phyloP scores from a whole-genome alignment of 805 yeast species.

The Kodamaea neixiangensis region DNA sequence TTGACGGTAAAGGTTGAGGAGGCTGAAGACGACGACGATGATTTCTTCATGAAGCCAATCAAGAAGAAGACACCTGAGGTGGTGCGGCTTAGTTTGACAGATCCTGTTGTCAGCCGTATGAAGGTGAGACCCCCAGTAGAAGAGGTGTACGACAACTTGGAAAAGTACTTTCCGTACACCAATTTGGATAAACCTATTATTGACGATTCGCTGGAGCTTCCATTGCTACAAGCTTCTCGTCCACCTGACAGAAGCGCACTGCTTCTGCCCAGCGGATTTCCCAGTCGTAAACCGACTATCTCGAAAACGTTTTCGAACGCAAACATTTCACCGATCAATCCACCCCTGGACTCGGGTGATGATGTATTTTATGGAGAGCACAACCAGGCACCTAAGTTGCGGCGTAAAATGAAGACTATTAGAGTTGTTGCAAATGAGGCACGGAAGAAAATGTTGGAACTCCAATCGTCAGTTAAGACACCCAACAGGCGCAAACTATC shows the following conservation, averaged over 20 bases:
- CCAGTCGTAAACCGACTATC: constrained; percentile 33
- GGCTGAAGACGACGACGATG: constrained; percentile 15
- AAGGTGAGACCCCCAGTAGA: constrained; percentile 94
- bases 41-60: constrained; percentile 21
- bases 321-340: constrained; percentile 36
- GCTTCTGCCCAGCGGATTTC: constrained; percentile 10
- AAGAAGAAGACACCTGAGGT: constrained; percentile 9
- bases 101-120: constrained; percentile 30
- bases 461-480: constrained; percentile 11
- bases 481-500: not conserved
- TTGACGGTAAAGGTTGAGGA: not conserved
- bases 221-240: constrained; percentile 27
- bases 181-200: constrained; percentile 91
- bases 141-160: constrained; percentile 87
- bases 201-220: constrained; percentile 64
- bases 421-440: constrained; percentile 95
- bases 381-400: constrained; percentile 39
- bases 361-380: constrained; percentile 38
- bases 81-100: constrained; percentile 3
- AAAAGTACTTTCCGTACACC: constrained; percentile 87
- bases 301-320: constrained; percentile 48
- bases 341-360: constrained; percentile 29
- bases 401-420: constrained; percentile 82
- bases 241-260: not conserved
- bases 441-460: constrained; percentile 35